phyloP scores from a whole-genome alignment of 1,284 basidiomycete species.

The Termitomyces sp. region DNA sequence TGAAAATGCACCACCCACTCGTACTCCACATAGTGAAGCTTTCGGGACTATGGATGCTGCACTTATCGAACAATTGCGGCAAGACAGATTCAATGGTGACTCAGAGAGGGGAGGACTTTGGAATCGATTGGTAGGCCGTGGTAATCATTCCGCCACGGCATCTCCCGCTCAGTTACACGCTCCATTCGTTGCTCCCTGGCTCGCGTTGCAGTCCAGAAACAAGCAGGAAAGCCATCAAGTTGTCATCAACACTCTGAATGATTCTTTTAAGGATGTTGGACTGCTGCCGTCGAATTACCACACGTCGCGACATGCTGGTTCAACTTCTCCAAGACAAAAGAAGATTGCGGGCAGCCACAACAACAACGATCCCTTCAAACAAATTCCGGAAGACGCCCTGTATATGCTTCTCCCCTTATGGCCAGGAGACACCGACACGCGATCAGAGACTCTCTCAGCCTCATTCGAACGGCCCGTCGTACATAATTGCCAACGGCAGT shows the following conservation, averaged over 20 bases:
- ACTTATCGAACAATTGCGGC: conserved; percentile 45
- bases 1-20: conserved; percentile 35
- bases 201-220: conserved; percentile 54
- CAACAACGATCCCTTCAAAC: conserved; percentile 46
- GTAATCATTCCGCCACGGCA: conserved; percentile 16
- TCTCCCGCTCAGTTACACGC: conserved; percentile 28
- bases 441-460: conserved; percentile 22
- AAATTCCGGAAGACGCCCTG: conserved; percentile 59
- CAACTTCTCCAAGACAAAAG: conserved; percentile 24
- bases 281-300: conserved; percentile 55
- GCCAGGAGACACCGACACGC: conserved; percentile 65
- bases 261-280: conserved; percentile 74
- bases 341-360: conserved; percentile 20
- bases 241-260: conserved; percentile 63
- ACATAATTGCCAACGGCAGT: conserved; percentile 53
- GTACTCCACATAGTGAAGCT: conserved; percentile 70
- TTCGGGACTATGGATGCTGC: conserved; percentile 65
- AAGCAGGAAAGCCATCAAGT: conserved; percentile 63
- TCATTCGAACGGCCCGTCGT: conserved; percentile 33
- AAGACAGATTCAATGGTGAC: conserved; percentile 22
- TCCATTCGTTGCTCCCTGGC: conserved; percentile 62
- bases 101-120: conserved; percentile 18
- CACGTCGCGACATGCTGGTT: conserved; percentile 20
- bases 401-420: conserved; percentile 82
- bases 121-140: conserved; percentile 19